Conservation (phyloP, 371 early-diverging fungal genomes). For the Parasitella parasitica region DNA sequence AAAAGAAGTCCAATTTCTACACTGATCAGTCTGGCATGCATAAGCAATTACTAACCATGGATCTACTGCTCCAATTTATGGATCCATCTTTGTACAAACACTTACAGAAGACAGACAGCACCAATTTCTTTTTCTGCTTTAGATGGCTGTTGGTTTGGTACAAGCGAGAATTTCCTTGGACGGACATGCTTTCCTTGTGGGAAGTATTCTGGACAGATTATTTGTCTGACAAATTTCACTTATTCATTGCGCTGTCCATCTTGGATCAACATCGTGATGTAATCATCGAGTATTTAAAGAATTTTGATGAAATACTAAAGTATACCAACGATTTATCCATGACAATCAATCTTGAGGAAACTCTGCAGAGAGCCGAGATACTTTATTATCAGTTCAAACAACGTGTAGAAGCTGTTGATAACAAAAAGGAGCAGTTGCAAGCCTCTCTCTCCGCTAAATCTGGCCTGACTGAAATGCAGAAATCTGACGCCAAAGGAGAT, state of each 20-base stretch:
- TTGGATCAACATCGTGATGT: conserved; percentile 78
- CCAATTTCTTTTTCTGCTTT: conserved; percentile 91
- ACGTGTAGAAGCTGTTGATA: conserved; percentile 42
- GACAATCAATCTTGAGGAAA: conserved; percentile 73
- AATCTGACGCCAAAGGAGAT: conserved; percentile 2
- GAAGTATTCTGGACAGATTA: conserved; percentile 89
- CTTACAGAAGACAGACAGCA: conserved; percentile 73
- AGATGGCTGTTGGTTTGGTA: conserved; percentile 94
- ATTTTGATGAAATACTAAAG: conserved; percentile 93
- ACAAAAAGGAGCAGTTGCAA: conserved; percentile 16
- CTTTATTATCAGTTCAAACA: conserved; percentile 74
- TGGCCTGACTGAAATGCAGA: not conserved
- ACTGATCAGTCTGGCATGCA: conserved; percentile 91
- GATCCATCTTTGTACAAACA: conserved; percentile 81
- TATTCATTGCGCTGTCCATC: conserved; percentile 90
- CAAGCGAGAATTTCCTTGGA: conserved; percentile 91
- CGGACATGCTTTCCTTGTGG: conserved; percentile 81
- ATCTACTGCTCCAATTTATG: conserved; percentile 76
- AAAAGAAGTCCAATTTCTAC: conserved; percentile 70
- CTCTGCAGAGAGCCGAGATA: conserved; percentile 79
- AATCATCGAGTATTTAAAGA: conserved; percentile 75
- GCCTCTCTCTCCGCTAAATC: not conserved
- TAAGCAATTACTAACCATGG: conserved; percentile 74
- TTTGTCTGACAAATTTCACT: conserved; percentile 73
- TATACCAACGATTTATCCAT: conserved; percentile 87